Evolutionary conservation across 2,329 filamentous ascomycete genomes (phyloP), one percentile per base, ranked within the genome.

Genomic region (Capronia epimyces): DNA sequence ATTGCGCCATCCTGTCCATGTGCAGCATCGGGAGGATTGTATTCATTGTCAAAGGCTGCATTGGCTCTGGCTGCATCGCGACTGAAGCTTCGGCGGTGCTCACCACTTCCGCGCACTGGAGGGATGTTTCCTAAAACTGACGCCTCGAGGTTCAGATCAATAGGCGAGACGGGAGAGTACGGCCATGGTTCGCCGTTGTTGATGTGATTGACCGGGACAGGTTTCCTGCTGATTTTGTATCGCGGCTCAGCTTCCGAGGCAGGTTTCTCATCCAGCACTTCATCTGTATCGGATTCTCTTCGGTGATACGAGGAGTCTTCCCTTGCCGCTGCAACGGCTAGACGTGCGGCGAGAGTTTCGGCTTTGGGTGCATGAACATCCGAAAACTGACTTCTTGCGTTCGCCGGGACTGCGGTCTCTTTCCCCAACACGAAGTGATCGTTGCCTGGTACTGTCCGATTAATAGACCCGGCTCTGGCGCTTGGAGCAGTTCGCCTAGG

Each of bases 111-210:
- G 27, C 46, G 18, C 3, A 7, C 16, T 45, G 20, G 40, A 24
- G 10, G 55, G 41, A 2, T 16, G 18, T 18, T 27, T 25, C 3
- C 29, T 31, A 1, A 47, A 15, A 36, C 42, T 4, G 40, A 37
- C 10, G 24, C 27, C 20, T 54, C 44, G 18, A 45, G n/a, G 31
- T 12, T 41, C 10, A 36, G 48, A 22, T 58, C 50, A 22, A 58
- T 42, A 7, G 52, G 56, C 5, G 52, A 53, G 10, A 52, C 46
- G 5, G 52, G 50, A 25, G 46, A 53, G 41, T 51, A 56, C 32
- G 58, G 56, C 58, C 56, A 57, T 9, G 49, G 50, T 29, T 60
- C 56, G 12, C 43, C 49, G 34, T 49, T 48, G 40, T 53, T 57
- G 31, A 47, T 25, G 21, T 37, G 40, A 36, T 50, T 48, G 16